phyloP scores from a whole-genome alignment of 176 grass and related monocot species.

The Hyparrhenia diplandra region DNA sequence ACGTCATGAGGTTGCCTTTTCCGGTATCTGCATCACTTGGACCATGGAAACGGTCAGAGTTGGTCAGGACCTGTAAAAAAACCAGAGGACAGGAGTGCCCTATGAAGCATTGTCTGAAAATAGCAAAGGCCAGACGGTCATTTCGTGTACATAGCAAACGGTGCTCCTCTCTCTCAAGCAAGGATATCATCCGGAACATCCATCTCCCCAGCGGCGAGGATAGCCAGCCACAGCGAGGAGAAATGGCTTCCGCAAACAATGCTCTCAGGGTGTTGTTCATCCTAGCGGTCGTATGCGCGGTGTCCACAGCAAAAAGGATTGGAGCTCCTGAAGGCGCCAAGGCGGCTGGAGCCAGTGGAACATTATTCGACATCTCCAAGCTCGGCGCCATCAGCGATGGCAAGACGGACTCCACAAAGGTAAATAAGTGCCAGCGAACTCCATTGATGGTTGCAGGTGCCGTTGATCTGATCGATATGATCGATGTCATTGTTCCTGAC shows the following conservation, averaged over 20 bases:
- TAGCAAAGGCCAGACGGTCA: slow-evolving; percentile 3
- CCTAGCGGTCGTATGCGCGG: background rate
- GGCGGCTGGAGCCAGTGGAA: background rate
- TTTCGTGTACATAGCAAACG: slow-evolving; percentile 22
- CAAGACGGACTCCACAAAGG: slow-evolving; percentile 47
- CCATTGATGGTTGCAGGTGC: background rate
- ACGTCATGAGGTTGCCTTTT: too few relatives aligned
- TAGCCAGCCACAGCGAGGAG: background rate
- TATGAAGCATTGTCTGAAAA: slow-evolving; percentile 15
- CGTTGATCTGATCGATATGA: background rate
- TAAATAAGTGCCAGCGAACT: slow-evolving; percentile 9
- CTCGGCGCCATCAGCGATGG: slow-evolving; percentile 35
- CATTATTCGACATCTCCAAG: slow-evolving; percentile 42
- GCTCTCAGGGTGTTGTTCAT: slow-evolving; percentile 1
- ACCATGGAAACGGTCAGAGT: background rate
- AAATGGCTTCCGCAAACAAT: slow-evolving; percentile 27
- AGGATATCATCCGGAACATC: slow-evolving; percentile 19
- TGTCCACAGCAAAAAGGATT: background rate
- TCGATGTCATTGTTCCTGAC: too few relatives aligned
- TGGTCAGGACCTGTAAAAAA: background rate
- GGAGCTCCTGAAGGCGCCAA: background rate
- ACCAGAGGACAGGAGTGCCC: slow-evolving; percentile 14
- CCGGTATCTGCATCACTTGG: background rate
- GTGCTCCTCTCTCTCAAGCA: background rate
- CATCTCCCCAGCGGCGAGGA: background rate